phyloP scores from a whole-genome alignment of 2,329 filamentous ascomycete genomes.

The Geosmithia putterillii region DNA sequence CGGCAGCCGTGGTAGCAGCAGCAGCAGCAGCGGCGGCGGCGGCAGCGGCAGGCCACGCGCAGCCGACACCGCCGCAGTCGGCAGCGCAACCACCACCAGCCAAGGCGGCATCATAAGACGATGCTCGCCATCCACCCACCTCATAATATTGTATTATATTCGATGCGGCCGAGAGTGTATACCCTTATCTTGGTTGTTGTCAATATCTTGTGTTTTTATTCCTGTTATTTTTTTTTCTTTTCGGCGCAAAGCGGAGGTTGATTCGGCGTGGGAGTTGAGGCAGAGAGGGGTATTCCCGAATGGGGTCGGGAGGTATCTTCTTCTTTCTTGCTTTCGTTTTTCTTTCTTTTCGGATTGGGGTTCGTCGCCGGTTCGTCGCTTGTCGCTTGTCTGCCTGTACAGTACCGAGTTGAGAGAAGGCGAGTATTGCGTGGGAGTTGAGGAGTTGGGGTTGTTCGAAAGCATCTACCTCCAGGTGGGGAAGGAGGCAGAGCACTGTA shows the following conservation, averaged over 20 bases:
- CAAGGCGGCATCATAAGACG: constrained; percentile 1
- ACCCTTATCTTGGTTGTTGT: constrained; percentile 3
- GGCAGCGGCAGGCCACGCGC: constrained; percentile 8
- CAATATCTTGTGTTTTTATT: neutral
- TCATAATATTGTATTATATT: constrained; percentile 9
- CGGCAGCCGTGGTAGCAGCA: constrained; percentile 6
- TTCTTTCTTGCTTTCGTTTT: too few relatives aligned
- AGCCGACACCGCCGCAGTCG: neutral
- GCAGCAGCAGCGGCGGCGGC: constrained; percentile 11
- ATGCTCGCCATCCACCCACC: too few relatives aligned
- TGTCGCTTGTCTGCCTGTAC: constrained; percentile 2
- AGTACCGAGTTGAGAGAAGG: constrained; percentile 1
- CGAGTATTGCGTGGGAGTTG: constrained; percentile 23
- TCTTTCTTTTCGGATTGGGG: too few relatives aligned
- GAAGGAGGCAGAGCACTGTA: too few relatives aligned
- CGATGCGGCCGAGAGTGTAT: constrained; percentile 6
- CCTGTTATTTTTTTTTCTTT: constrained; percentile 5
- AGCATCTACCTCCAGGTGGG: too few relatives aligned
- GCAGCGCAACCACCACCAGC: neutral
- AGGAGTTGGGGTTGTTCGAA: constrained; percentile 2
- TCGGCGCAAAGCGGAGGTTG: constrained; percentile 2
- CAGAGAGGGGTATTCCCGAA: neutral
- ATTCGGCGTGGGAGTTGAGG: neutral
- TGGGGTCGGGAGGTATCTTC: neutral
- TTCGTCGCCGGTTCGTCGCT: neutral